Evolutionary conservation across 2,329 filamentous ascomycete species (phyloP).

Genomic region (Akanthomyces uredinophilus): DNA sequence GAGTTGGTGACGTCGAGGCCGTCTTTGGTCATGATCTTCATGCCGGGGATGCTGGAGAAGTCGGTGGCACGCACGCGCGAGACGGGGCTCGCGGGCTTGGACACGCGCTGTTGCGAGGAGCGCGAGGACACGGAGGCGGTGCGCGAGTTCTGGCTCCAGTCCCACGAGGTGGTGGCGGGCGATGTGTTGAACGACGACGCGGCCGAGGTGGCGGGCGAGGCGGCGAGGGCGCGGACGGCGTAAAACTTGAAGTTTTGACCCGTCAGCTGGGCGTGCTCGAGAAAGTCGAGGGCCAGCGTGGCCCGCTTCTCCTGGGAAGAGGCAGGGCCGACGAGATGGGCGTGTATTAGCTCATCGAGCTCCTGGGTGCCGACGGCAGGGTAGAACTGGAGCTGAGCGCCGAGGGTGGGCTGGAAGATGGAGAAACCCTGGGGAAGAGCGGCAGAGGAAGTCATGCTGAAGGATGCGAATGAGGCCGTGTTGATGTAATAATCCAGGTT

Average conservation of each 20-base stretch:
- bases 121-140: slow-evolving; percentile 28
- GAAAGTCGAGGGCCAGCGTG: slow-evolving; percentile 54
- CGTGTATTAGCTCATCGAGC: slow-evolving; percentile 55
- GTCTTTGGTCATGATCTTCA: slow-evolving; percentile 63
- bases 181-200: slow-evolving; percentile 46
- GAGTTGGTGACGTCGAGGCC: slow-evolving; percentile 59
- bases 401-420: slow-evolving; percentile 54
- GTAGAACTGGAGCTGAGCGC: slow-evolving; percentile 58
- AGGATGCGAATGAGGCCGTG: not conserved
- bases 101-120: slow-evolving; percentile 24
- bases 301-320: slow-evolving; percentile 56
- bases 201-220: slow-evolving; percentile 44
- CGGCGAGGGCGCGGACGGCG: slow-evolving; percentile 38
- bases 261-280: slow-evolving; percentile 46
- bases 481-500: slow-evolving; percentile 4
- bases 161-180: slow-evolving; percentile 44
- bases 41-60: slow-evolving; percentile 53
- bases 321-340: slow-evolving; percentile 49
- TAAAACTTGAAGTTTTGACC: slow-evolving; percentile 59
- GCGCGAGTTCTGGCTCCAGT: slow-evolving; percentile 35
- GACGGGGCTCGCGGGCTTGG: slow-evolving; percentile 21
- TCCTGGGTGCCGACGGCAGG: slow-evolving; percentile 59
- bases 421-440: slow-evolving; percentile 47
- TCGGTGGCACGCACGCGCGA: slow-evolving; percentile 34
- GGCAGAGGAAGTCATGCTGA: slow-evolving; percentile 24